Percentiles rank a stretch among this genome's conserved stretches.
These are phyloP conservation scores for Mollisiaceae sp. DNA, from an alignment of 2,329 filamentous ascomycete species.

Conservation along the genomic window DNA sequence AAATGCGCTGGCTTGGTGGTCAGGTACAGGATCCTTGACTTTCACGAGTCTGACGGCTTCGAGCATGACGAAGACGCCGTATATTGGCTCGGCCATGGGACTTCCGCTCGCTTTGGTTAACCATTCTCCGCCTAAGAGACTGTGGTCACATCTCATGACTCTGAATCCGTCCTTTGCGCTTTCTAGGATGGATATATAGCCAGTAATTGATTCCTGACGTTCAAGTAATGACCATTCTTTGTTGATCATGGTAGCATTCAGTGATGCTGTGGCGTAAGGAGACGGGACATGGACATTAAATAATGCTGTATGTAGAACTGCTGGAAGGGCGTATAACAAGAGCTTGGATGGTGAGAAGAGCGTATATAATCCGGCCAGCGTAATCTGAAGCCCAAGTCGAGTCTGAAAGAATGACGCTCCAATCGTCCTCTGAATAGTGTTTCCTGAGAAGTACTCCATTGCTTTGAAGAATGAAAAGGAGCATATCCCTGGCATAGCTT, in stretches of 20 bases:
- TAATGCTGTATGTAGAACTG: slow-evolving; percentile 71
- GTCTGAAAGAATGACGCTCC: slow-evolving; percentile 69
- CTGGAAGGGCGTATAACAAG: slow-evolving; percentile 70
- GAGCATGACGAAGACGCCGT: slow-evolving; percentile 94
- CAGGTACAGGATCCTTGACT: slow-evolving; percentile 55
- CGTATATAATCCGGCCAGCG: slow-evolving; percentile 68
- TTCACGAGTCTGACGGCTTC: slow-evolving; percentile 87
- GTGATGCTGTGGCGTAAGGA: slow-evolving; percentile 58
- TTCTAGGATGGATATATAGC: slow-evolving; percentile 90
- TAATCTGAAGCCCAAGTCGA: slow-evolving; percentile 72
- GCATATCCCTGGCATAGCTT: slow-evolving; percentile 67
- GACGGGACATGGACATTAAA: slow-evolving; percentile 77
- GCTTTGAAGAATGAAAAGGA: slow-evolving; percentile 69
- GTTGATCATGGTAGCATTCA: slow-evolving; percentile 69
- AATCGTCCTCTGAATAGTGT: slow-evolving; percentile 55
- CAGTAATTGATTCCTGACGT: slow-evolving; percentile 83
- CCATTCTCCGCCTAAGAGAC: slow-evolving; percentile 93
- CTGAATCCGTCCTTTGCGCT: slow-evolving; percentile 73
- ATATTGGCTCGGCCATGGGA: slow-evolving; percentile 87
- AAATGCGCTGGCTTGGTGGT: slow-evolving; percentile 76
- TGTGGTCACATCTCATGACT: slow-evolving; percentile 91
- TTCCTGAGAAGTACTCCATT: slow-evolving; percentile 43
- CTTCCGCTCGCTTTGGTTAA: slow-evolving; percentile 62
- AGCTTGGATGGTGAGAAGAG: slow-evolving; percentile 71
- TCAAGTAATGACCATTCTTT: slow-evolving; percentile 79